These are phyloP conservation scores for Peronosclerospora sorghi DNA, from an alignment of 352 stramenopile genomes.

Conservation along the genomic window DNA sequence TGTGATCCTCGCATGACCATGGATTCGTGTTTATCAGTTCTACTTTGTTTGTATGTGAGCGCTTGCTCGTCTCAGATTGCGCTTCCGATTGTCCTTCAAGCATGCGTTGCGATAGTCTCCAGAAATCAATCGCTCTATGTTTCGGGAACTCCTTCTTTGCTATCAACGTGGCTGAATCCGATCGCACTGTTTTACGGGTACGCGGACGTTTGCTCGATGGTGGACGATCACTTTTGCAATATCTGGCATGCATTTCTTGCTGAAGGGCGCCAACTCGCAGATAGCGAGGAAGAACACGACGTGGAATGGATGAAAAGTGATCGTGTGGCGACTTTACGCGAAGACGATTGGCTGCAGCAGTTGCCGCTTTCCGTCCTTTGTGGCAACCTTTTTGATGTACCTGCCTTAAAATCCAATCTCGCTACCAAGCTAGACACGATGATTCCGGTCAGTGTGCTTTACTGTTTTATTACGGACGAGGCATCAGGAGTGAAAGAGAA, in stretches of 20 bases:
- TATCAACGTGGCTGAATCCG: conserved; percentile 33
- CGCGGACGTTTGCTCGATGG: conserved; percentile 19
- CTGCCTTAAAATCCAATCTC: conserved; percentile 7
- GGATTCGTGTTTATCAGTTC: conserved; percentile 33
- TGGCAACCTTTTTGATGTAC: conserved; percentile 11
- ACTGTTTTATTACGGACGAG: conserved; percentile 24
- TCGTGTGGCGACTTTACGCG: conserved; percentile 8
- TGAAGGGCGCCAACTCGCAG: conserved; percentile 6
- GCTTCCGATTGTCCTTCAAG: conserved; percentile 37
- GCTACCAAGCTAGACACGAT: conserved; percentile 39
- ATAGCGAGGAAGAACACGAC: too few species aligned
- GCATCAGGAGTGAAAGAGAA: background rate
- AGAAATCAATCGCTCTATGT: conserved; percentile 27
- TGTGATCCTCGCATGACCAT: conserved; percentile 14
- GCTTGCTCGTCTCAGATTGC: conserved; percentile 49
- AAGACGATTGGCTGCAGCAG: conserved; percentile 17
- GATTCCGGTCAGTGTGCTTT: conserved; percentile 32
- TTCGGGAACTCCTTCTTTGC: conserved; percentile 17
- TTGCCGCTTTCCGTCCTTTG: conserved; percentile 29
- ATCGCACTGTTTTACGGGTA: conserved; percentile 48
- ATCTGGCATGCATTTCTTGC: conserved; percentile 38
- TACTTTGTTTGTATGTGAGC: conserved; percentile 52
- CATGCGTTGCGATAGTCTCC: conserved; percentile 39
- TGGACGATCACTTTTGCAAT: conserved; percentile 57
- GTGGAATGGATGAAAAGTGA: conserved; percentile 12